Conservation (phyloP, 352 stramenopile genomes). For the Pythium folliculosum region DNA sequence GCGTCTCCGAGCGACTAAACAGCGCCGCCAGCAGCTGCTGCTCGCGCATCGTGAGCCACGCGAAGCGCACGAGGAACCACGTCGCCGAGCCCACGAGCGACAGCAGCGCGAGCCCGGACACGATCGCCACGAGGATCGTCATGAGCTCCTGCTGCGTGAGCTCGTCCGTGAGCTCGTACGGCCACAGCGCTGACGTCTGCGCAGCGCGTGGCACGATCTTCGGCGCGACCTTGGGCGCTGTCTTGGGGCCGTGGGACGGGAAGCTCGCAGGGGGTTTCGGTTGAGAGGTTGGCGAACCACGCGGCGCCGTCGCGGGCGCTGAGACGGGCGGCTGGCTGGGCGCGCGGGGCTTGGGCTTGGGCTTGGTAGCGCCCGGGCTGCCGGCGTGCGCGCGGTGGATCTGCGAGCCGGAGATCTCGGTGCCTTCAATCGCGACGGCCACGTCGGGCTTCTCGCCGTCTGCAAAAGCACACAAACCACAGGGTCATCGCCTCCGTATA, state of each 20-base stretch:
- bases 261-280: background rate
- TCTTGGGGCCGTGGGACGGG: background rate
- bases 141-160: slow-evolving; percentile 61
- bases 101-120: slow-evolving; percentile 43
- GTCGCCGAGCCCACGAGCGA: slow-evolving; percentile 37
- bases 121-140: slow-evolving; percentile 55
- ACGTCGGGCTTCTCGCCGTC: slow-evolving; percentile 46
- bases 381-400: slow-evolving; percentile 24
- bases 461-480: slow-evolving; percentile 8
- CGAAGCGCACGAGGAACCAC: slow-evolving; percentile 44
- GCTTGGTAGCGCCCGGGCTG: background rate
- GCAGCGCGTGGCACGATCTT: slow-evolving; percentile 22
- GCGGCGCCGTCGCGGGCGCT: background rate
- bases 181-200: slow-evolving; percentile 40
- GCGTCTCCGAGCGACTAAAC: slow-evolving; percentile 35
- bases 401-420: slow-evolving; percentile 60
- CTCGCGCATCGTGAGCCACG: slow-evolving; percentile 49
- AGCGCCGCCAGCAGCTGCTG: slow-evolving; percentile 41
- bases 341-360: background rate
- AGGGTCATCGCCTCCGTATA: too few species aligned
- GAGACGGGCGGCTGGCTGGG: background rate
- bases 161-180: slow-evolving; percentile 49
- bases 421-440: slow-evolving; percentile 51
- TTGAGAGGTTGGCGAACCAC: too few species aligned
- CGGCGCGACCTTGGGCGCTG: background rate